Percentiles rank a stretch among this genome's conserved stretches.
phyloP scores from a whole-genome alignment of 345 rosid species.

The Pistacia integerrima region DNA sequence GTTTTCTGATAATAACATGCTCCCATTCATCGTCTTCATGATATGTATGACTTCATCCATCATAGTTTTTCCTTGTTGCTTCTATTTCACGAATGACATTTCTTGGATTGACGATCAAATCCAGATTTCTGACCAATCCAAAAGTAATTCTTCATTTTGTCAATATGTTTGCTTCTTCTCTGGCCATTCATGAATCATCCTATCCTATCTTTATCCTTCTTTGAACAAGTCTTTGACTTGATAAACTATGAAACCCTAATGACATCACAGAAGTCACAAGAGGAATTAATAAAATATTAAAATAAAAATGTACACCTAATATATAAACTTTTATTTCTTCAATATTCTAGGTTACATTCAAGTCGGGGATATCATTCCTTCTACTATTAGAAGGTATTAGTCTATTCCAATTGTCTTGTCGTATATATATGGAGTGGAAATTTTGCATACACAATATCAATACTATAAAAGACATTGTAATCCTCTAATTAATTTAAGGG shows the following conservation, averaged over 20 bases:
- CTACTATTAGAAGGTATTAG: constrained; percentile 14
- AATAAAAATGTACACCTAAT: too few species aligned
- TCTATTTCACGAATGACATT: too few species aligned
- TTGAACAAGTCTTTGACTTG: background rate
- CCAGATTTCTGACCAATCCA: background rate
- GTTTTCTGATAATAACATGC: too few species aligned
- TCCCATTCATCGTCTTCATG: background rate
- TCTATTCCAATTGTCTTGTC: constrained; percentile 1
- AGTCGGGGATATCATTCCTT: background rate
- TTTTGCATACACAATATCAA: background rate
- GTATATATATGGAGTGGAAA: background rate
- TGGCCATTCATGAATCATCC: background rate
- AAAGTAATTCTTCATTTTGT: background rate
- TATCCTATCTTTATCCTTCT: background rate
- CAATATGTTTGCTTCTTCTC: background rate
- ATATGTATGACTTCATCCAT: too few species aligned
- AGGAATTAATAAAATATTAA: too few species aligned
- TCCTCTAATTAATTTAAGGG: background rate
- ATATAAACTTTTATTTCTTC: too few species aligned
- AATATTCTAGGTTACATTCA: too few species aligned
- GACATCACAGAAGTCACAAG: background rate
- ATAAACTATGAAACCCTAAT: background rate
- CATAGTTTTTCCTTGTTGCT: too few species aligned
- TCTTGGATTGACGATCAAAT: too few species aligned
- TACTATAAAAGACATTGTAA: background rate